phyloP scores from a whole-genome alignment of 2,329 filamentous ascomycete species.

The Cytospora leucostoma region DNA sequence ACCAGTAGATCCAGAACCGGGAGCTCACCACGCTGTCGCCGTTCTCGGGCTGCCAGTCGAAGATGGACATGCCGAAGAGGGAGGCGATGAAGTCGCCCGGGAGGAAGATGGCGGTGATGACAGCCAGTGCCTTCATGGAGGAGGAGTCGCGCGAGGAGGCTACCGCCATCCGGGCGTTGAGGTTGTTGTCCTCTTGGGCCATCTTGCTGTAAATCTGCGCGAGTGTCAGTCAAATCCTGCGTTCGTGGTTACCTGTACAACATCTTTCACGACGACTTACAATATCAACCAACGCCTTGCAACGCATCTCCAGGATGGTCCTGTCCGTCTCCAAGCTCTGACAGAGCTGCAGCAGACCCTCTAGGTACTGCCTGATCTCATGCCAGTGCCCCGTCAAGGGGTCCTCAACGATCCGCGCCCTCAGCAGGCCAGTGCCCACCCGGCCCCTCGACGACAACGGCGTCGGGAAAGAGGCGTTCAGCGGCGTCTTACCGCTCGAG shows the following conservation, averaged over 20 bases:
- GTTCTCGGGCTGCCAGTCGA: conserved; percentile 44
- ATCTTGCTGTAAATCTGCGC: conserved; percentile 50
- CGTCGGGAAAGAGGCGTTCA: conserved; percentile 17
- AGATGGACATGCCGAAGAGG: conserved; percentile 51
- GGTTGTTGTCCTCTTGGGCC: conserved; percentile 51
- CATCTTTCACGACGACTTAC: conserved; percentile 33
- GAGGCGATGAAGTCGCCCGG: conserved; percentile 50
- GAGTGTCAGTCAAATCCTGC: conserved; percentile 16
- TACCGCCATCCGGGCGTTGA: conserved; percentile 46
- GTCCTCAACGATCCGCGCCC: conserved; percentile 28
- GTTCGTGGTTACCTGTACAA: not conserved
- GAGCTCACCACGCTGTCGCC: conserved; percentile 40
- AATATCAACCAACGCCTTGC: conserved; percentile 50
- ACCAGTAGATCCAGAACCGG: conserved; percentile 51
- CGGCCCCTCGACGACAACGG: conserved; percentile 29
- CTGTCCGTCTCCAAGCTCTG: conserved; percentile 48
- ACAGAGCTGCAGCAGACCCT: conserved; percentile 46
- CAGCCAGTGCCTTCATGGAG: conserved; percentile 50
- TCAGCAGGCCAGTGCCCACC: conserved; percentile 25
- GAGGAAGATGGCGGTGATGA: conserved; percentile 51
- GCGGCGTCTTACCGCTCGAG: conserved; percentile 23
- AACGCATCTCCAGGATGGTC: conserved; percentile 48
- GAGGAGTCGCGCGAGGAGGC: conserved; percentile 46
- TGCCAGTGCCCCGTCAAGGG: conserved; percentile 45
- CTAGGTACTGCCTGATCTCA: conserved; percentile 49